Conservation (phyloP, 352 stramenopile genomes). For the Globisporangium cylindrosporum region DNA sequence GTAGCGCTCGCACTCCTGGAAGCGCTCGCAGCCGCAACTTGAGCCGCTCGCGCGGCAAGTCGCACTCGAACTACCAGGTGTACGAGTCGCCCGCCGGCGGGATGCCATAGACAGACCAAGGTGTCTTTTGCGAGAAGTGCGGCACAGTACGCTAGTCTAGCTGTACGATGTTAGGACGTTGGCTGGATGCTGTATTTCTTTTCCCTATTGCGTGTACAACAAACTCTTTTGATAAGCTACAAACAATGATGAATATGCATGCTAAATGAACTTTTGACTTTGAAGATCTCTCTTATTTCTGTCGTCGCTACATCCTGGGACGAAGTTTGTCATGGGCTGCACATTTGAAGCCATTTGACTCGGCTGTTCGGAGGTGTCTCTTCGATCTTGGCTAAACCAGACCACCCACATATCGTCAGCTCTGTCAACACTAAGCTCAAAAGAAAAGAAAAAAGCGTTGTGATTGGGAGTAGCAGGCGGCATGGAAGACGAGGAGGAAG, state of each 20-base stretch:
- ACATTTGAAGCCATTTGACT: not conserved
- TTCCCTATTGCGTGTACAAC: constrained; percentile 7
- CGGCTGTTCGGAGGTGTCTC: not conserved
- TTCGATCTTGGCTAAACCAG: not conserved
- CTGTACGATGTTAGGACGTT: not conserved
- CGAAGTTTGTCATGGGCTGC: not conserved
- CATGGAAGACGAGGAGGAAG: constrained; percentile 12
- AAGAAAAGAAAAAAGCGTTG: not conserved
- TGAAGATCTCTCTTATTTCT: not conserved
- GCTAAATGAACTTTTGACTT: not conserved
- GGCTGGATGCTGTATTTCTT: not conserved
- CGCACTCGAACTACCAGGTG: constrained; percentile 70
- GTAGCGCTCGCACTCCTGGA: constrained; percentile 53
- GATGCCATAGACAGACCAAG: constrained; percentile 25
- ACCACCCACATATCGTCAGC: not conserved
- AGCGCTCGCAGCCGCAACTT: constrained; percentile 59
- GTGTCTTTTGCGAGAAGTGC: constrained; percentile 2
- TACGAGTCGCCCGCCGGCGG: constrained; percentile 58
- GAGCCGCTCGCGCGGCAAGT: constrained; percentile 61
- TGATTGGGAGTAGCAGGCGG: not conserved
- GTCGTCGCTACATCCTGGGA: not conserved
- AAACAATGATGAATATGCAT: constrained; percentile 2
- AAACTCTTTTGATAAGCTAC: constrained; percentile 7
- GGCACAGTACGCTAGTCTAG: not conserved
- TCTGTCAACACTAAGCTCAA: no score